Percentiles rank a stretch among this genome's conserved stretches.
These are phyloP conservation scores for Corniculantispora saksenae DNA, from an alignment of 2,329 filamentous ascomycete species.

Conservation along the genomic window DNA sequence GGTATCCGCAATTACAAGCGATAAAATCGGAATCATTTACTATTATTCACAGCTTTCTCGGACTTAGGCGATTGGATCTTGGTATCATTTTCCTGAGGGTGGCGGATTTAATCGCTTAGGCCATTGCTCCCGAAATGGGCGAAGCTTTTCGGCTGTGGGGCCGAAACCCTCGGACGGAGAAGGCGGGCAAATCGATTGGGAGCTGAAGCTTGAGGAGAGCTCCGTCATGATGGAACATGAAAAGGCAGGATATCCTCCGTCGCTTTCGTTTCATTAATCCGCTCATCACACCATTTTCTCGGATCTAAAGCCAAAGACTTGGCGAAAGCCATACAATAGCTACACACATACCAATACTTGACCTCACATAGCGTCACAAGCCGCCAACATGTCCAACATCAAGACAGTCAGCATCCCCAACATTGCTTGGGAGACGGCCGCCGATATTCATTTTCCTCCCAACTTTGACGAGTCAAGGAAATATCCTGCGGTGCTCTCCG, in stretches of 20 bases:
- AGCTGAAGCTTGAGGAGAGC: not conserved
- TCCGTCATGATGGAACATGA: not conserved
- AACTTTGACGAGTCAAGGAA: slow-evolving; percentile 11
- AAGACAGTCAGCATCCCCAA: slow-evolving; percentile 11
- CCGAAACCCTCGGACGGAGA: not conserved
- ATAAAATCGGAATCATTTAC: not conserved
- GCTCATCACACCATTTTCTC: too few species aligned
- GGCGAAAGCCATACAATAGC: too few species aligned
- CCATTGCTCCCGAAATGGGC: slow-evolving; percentile 3
- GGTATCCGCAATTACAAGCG: not conserved
- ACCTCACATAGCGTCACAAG: not conserved
- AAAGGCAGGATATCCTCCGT: not conserved
- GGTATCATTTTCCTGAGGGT: not conserved
- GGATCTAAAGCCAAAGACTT: too few species aligned
- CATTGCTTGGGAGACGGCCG: slow-evolving; percentile 11
- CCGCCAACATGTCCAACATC: not conserved
- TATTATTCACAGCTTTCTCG: not conserved
- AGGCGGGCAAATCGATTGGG: too few species aligned
- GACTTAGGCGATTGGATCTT: not conserved
- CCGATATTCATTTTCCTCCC: not conserved
- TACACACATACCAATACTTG: too few species aligned
- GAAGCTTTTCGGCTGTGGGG: slow-evolving; percentile 10
- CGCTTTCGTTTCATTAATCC: not conserved
- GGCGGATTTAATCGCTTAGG: slow-evolving; percentile 10
- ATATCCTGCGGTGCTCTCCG: slow-evolving; percentile 27